Conservation (phyloP, 345 rosid genomes). For the Eucalyptus pauciflora region DNA sequence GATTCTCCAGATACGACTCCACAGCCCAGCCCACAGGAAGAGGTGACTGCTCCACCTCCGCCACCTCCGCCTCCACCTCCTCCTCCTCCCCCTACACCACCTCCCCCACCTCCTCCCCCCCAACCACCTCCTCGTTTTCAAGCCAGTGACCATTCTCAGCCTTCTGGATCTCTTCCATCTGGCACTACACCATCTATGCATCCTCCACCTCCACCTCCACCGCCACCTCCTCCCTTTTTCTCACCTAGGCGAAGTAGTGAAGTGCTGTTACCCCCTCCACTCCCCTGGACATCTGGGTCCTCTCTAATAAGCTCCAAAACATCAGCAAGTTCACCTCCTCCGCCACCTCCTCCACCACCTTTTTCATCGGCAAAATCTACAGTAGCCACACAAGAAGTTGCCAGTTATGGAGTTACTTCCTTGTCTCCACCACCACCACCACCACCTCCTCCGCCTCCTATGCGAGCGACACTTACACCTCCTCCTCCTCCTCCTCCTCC, state of each 20-base stretch:
- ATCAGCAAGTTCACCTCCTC: not conserved
- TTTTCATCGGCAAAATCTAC: not conserved
- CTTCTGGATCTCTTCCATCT: constrained; percentile 2
- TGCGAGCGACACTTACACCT: not conserved
- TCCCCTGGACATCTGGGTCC: constrained; percentile 47
- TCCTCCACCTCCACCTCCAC: constrained; percentile 20
- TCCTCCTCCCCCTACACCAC: not conserved
- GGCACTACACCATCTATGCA: constrained; percentile 9
- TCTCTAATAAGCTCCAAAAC: constrained; percentile 2
- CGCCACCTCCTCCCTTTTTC: constrained; percentile 29
- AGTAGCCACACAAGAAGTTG: not conserved
- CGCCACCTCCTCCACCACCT: not conserved
- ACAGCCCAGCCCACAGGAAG: constrained; percentile 1
- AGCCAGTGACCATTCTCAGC: not conserved
- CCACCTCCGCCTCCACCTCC: constrained; percentile 7
- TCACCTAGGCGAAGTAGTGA: constrained; percentile 14
- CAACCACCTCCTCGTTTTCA: not conserved
- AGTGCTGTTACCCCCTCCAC: constrained; percentile 25
- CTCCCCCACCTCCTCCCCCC: constrained; percentile 15
- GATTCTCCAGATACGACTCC: constrained; percentile 11
- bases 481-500: not conserved
- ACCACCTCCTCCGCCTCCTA: not conserved
- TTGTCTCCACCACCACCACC: not conserved
- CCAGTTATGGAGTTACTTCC: not conserved
- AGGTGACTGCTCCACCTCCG: constrained; percentile 7